Evolutionary conservation across 2,329 filamentous ascomycete species (phyloP), one percentile per base, ranked within the genome.

Genomic region (Pseudogymnoascus sp.): DNA sequence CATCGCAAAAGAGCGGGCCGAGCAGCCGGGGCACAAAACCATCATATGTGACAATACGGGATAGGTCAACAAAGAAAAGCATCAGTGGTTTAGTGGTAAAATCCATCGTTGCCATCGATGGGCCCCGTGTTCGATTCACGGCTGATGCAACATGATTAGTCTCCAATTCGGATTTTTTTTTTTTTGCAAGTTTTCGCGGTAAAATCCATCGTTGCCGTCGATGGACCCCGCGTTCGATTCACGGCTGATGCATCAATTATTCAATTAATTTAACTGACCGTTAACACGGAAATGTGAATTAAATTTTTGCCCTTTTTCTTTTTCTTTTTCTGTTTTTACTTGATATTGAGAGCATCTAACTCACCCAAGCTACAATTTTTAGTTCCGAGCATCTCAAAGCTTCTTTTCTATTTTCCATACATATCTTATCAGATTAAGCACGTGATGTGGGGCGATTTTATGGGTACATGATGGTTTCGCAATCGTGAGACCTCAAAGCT

Each of bases 181-280:
- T n/a, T n/a, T n/a, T n/a, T n/a, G n/a, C n/a, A n/a, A n/a, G n/a
- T n/a, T n/a, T n/a, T n/a, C n/a, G n/a, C n/a, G n/a, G 72, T 74
- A 74, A 71, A 73, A 74, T 74, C 70, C 72, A 69, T 73, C 72
- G 72, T 74, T 74, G 72, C 72, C 72, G 73, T 74, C 72, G 72
- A 73, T 56, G 50, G 50, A 26, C 50, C 50, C 50, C 50, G 50
- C 33, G 50, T 56, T 56, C 50, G 50, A 56, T 56, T 56, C 50
- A 56, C 50, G 50, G 50, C 50, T 56, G 50, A 56, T 56, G 50
- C 50, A 56, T 33, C 46, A 19, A 17, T 53, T 23, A 29, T 29
- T 50, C 7, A n/a, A n/a, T 50, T 26, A n/a, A 50, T 50, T 46
- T 23, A 31, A 31, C 15, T 31, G 11, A 15, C 7, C 7, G 10